Base-by-base conservation (phyloP, 352 stramenopile species). In the Phytopythium kandeliae region DNA sequence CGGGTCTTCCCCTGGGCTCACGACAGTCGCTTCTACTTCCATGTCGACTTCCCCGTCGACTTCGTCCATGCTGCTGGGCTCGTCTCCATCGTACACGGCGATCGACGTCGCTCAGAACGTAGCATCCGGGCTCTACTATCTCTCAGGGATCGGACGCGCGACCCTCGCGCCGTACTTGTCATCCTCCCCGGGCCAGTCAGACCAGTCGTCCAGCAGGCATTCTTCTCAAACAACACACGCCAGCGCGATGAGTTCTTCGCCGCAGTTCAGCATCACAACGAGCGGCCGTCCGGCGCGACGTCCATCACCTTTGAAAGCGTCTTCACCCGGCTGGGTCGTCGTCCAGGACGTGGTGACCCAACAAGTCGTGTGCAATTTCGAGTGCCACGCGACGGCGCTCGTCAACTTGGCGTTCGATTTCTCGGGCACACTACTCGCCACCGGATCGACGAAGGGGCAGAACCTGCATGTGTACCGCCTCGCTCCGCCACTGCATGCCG, bases 51-150 rank as follows among this genome's bases (percentile, higher is more conserved):
- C 49, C 2, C 34, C 47, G 34, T 25, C 47, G 13, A 25, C 47
- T n/a, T 24, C 47, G 12, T 57, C 63, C 45, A 51, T 53, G 5
- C 59, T 63, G 3, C 57, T 65, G 21, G 65, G 55, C 25, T 59
- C 63, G 0, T 76, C 63, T n/a, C 66, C 74, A n/a, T 58, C 71
- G 12, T 86, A 84, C 58, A 81, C 74, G 17, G 81, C 78, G 8
- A 86, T 92, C 28, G 79, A 92, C 52, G 79, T 92, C 8, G 85
- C 85, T 6, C 85, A 96, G 65, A 91, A 91, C 51, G 75, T 96
- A n/a, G 85, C 85, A 2, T 92, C 81, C 0, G 81, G 83, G 3
- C 59, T 96, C 17, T 96, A 94, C 63, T 94, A 86, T 44, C 58
- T 94, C 15, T 88, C 78, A 19, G 77, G 92, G 48, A 63, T 86